Evolutionary conservation across 352 stramenopile species (phyloP).

Genomic region (Pythium utonaiense): DNA sequence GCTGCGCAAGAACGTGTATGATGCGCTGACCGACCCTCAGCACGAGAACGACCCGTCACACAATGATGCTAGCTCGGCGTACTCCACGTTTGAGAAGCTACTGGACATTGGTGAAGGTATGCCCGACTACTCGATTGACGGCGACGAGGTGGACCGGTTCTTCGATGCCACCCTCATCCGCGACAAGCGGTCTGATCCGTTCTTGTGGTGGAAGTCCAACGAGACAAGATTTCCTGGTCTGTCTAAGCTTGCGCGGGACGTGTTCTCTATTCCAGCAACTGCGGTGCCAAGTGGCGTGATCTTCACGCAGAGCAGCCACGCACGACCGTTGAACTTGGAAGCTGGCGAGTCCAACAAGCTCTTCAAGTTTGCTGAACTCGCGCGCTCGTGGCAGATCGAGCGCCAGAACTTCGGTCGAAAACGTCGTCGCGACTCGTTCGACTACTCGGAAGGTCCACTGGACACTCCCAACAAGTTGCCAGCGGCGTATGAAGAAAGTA

Average conservation of each 20-base stretch:
- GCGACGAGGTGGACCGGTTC: conserved; percentile 78
- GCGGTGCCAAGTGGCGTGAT: conserved; percentile 63
- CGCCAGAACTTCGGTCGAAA: conserved; percentile 73
- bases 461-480: conserved; percentile 50
- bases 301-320: conserved; percentile 65
- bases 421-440: conserved; percentile 72
- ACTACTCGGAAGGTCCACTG: conserved; percentile 59
- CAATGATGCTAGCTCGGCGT: conserved; percentile 61
- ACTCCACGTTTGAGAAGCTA: conserved; percentile 80
- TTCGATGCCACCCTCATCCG: conserved; percentile 78
- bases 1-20: conserved; percentile 69
- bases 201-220: conserved; percentile 84
- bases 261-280: conserved; percentile 70
- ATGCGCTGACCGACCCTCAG: conserved; percentile 48
- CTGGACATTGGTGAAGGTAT: conserved; percentile 80
- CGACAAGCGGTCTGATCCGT: conserved; percentile 75
- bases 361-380: conserved; percentile 74
- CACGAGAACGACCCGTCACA: conserved; percentile 51
- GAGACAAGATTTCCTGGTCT: conserved; percentile 66
- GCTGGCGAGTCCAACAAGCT: conserved; percentile 64
- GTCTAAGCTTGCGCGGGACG: conserved; percentile 72
- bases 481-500: conserved; percentile 85
- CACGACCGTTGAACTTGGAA: conserved; percentile 51
- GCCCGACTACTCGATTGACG: conserved; percentile 71
- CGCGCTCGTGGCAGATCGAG: conserved; percentile 75